phyloP scores from a whole-genome alignment of 1,139 yeast species.

The Taiozyma onychis region DNA sequence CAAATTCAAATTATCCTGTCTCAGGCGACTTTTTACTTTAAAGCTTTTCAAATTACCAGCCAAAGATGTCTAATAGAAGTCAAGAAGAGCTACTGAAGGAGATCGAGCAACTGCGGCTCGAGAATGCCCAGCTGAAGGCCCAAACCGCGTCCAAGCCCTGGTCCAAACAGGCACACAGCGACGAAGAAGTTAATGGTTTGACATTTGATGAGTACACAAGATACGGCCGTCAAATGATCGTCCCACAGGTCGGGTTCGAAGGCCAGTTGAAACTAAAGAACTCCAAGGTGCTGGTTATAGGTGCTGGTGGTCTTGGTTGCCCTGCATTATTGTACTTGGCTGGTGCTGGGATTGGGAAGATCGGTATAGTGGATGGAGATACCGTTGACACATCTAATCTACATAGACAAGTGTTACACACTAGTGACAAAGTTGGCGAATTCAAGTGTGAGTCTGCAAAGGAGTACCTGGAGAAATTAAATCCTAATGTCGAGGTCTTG shows the following conservation, averaged over 20 bases:
- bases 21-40: not conserved
- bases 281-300: constrained; percentile 68
- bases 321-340: constrained; percentile 83
- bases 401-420: constrained; percentile 85
- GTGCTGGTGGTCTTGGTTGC: constrained; percentile 97
- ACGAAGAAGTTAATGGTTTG: constrained; percentile 4
- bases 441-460: constrained; percentile 77
- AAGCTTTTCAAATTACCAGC: not conserved
- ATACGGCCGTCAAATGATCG: constrained; percentile 95
- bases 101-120: constrained; percentile 11
- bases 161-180: not conserved
- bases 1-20: not conserved
- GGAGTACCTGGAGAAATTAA: constrained; percentile 43
- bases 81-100: constrained; percentile 9
- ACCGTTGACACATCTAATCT: constrained; percentile 76
- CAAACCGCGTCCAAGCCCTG: not conserved
- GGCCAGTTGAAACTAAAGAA: constrained; percentile 57
- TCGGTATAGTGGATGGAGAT: constrained; percentile 89
- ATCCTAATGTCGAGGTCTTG: constrained; percentile 57
- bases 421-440: constrained; percentile 58
- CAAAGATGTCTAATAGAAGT: not conserved
- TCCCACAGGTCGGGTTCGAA: constrained; percentile 41
- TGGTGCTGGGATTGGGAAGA: constrained; percentile 81
- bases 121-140: constrained; percentile 10
- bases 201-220: constrained; percentile 65